These are phyloP conservation scores for Globisporangium heterothallicum DNA, from an alignment of 352 stramenopile genomes.

Conservation along the genomic window DNA sequence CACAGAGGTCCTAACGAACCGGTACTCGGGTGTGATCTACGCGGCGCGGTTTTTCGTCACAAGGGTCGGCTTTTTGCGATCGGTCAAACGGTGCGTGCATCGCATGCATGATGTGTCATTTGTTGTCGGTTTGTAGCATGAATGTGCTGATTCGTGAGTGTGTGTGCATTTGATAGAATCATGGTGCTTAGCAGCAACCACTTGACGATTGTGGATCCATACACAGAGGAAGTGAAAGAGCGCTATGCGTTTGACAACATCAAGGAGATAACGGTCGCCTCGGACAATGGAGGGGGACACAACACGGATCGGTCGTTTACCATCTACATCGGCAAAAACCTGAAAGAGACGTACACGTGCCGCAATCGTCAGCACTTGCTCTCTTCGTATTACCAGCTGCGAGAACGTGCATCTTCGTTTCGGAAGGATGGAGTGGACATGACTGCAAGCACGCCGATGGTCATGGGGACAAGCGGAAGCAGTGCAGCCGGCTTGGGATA, in stretches of 20 bases:
- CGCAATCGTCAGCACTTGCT: constrained; percentile 77
- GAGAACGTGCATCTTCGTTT: constrained; percentile 72
- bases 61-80: constrained; percentile 73
- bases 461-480: constrained; percentile 21
- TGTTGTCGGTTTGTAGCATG: no score
- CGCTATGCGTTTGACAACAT: constrained; percentile 86
- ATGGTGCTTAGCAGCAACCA: constrained; percentile 80
- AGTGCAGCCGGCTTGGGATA: constrained; percentile 23
- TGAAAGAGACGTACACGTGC: constrained; percentile 86
- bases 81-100: constrained; percentile 43
- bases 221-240: constrained; percentile 83
- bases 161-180: constrained; percentile 28
- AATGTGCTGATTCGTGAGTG: neutral
- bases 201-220: constrained; percentile 79
- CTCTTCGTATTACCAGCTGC: constrained; percentile 81
- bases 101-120: neutral
- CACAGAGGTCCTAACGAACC: constrained; percentile 45
- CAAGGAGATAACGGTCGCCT: constrained; percentile 80
- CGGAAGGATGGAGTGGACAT: constrained; percentile 47
- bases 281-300: constrained; percentile 48
- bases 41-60: constrained; percentile 84
- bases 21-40: constrained; percentile 82
- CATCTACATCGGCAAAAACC: constrained; percentile 81
- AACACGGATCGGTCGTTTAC: constrained; percentile 75
- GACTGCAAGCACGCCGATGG: constrained; percentile 33